phyloP scores from a whole-genome alignment of 202 grass and related monocot genomes.

The Eragrostis tef region DNA sequence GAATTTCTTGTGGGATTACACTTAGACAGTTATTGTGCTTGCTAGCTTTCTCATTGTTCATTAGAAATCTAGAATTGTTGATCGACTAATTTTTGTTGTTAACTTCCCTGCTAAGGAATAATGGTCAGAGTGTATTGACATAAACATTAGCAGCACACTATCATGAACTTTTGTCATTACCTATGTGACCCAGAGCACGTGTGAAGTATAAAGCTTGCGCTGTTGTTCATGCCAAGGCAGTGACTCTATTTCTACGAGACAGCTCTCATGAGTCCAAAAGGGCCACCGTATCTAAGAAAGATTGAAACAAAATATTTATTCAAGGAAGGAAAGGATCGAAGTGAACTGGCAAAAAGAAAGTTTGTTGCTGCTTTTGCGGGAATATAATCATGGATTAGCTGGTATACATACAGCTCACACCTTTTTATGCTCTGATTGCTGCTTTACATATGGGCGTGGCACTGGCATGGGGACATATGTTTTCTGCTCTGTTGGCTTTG shows the following conservation, averaged over 20 bases:
- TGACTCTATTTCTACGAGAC: neutral
- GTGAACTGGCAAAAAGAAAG: slow-evolving; percentile 21
- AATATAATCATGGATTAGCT: slow-evolving; percentile 48
- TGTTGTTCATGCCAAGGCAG: neutral
- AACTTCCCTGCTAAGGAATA: neutral
- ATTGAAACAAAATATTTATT: neutral
- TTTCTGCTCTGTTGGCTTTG: neutral
- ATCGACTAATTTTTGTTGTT: neutral
- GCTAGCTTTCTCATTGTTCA: neutral
- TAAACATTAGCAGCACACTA: neutral
- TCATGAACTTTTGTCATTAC: neutral
- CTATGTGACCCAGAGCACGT: neutral
- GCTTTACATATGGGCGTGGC: slow-evolving; percentile 19
- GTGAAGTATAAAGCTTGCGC: neutral
- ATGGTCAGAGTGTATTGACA: neutral
- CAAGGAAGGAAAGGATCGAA: slow-evolving; percentile 1
- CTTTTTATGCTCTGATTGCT: slow-evolving; percentile 50
- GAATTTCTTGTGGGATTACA: neutral
- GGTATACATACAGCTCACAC: slow-evolving; percentile 36
- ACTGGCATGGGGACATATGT: slow-evolving; percentile 23
- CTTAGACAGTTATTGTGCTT: neutral
- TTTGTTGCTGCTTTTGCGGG: slow-evolving; percentile 39
- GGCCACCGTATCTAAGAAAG: slow-evolving; percentile 5
- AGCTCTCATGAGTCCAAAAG: slow-evolving; percentile 26
- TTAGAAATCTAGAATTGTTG: neutral